Evolutionary conservation across 768 basidiomycete species (phyloP).

Genomic region (Phylloporus rhodoxanthus): DNA sequence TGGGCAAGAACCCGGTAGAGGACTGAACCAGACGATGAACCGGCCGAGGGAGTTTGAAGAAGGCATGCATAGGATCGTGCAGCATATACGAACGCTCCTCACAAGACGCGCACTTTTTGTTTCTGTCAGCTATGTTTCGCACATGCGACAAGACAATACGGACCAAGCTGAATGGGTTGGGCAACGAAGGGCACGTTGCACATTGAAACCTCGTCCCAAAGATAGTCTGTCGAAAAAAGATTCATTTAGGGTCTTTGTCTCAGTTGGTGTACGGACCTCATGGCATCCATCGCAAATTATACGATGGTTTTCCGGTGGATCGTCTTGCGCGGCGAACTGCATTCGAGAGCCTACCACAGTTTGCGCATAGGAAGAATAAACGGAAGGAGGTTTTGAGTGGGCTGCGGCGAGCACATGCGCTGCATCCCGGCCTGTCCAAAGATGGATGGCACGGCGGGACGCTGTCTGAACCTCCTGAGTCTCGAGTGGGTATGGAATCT

Average conservation of each 20-base stretch:
- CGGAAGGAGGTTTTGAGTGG: slow-evolving; percentile 51
- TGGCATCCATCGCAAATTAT: slow-evolving; percentile 57
- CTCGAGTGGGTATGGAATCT: slow-evolving; percentile 86
- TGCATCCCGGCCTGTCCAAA: slow-evolving; percentile 76
- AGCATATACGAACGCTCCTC: slow-evolving; percentile 70
- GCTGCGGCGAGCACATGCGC: slow-evolving; percentile 47
- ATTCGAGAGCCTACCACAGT: slow-evolving; percentile 56
- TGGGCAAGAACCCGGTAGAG: slow-evolving; percentile 57
- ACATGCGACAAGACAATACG: slow-evolving; percentile 1
- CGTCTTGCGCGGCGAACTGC: slow-evolving; percentile 28
- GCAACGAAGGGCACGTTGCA: slow-evolving; percentile 77
- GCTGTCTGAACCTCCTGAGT: slow-evolving; percentile 68
- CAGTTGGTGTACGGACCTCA: slow-evolving; percentile 37
- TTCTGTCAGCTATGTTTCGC: not conserved
- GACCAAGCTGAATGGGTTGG: slow-evolving; percentile 70
- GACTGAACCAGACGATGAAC: slow-evolving; percentile 59
- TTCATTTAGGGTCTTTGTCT: not conserved
- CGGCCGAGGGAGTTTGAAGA: slow-evolving; percentile 81
- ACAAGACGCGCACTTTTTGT: slow-evolving; percentile 66
- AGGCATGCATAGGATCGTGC: slow-evolving; percentile 82
- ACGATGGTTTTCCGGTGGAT: slow-evolving; percentile 46
- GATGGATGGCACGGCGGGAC: slow-evolving; percentile 63
- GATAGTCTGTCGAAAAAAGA: slow-evolving; percentile 47
- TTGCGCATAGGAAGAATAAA: slow-evolving; percentile 58
- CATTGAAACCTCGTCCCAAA: slow-evolving; percentile 83